Percentiles rank a stretch among this genome's conserved stretches.
These are phyloP conservation scores for Tetrahymena borealis DNA, from an alignment of 73 alveolate species.

Conservation along the genomic window DNA sequence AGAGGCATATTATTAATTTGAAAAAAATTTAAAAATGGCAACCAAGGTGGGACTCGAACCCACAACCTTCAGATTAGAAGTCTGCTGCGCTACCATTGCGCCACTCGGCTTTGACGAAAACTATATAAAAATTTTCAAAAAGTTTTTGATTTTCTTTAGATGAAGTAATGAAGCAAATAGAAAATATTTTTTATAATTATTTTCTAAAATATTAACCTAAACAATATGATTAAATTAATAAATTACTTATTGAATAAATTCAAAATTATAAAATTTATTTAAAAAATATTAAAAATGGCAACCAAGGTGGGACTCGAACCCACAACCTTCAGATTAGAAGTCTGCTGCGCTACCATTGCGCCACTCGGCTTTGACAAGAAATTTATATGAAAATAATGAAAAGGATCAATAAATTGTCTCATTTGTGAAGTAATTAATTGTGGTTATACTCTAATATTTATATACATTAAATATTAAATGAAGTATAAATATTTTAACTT, in stretches of 20 bases:
- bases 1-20: neutral
- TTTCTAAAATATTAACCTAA: too few species aligned
- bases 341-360: slow-evolving; percentile 7
- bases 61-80: neutral
- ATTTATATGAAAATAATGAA: neutral
- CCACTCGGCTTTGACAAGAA: neutral
- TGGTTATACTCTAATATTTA: neutral
- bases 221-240: neutral
- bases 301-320: slow-evolving; percentile 7
- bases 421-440: neutral
- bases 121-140: too few species aligned
- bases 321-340: slow-evolving; percentile 3
- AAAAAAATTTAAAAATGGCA: neutral
- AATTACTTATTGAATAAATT: neutral
- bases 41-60: neutral
- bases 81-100: neutral
- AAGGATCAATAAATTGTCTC: neutral
- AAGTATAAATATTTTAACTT: neutral
- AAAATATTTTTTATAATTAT: too few species aligned
- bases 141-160: too few species aligned
- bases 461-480: neutral
- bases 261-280: neutral
- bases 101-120: neutral
- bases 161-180: too few species aligned
- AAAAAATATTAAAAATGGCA: neutral